phyloP scores from a whole-genome alignment of 2,329 filamentous ascomycete species.

The Beauveria bassiana region DNA sequence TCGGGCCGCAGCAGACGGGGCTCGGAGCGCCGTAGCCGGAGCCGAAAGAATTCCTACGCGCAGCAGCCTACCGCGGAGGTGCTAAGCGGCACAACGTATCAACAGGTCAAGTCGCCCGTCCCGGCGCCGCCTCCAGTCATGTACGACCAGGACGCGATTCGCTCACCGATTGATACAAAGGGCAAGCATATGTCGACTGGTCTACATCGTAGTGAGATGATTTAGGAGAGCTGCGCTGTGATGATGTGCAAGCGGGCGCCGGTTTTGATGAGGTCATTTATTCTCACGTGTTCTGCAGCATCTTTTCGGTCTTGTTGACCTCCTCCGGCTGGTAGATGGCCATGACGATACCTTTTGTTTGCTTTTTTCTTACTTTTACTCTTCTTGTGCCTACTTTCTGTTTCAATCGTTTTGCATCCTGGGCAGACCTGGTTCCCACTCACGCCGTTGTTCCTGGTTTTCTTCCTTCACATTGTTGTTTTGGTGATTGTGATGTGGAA shows the following conservation, averaged over 20 bases:
- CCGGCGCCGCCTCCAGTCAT: constrained; percentile 25
- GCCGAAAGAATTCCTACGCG: constrained; percentile 33
- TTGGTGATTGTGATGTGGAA: neutral
- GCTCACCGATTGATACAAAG: constrained; percentile 24
- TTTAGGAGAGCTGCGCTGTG: constrained; percentile 27
- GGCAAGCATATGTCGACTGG: constrained; percentile 41
- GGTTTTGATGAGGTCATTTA: neutral
- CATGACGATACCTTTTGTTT: neutral
- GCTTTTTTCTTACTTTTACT: neutral
- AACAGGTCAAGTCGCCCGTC: constrained; percentile 1
- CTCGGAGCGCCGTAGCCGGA: constrained; percentile 53
- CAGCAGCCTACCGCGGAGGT: neutral
- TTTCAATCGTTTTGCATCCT: constrained; percentile 8
- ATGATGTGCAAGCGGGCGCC: neutral
- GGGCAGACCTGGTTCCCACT: neutral
- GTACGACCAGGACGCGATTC: constrained; percentile 29
- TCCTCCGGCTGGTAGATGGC: neutral
- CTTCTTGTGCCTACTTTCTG: constrained; percentile 5
- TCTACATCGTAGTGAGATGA: constrained; percentile 47
- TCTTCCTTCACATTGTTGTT: neutral
- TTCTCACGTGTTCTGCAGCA: neutral
- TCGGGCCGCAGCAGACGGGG: constrained; percentile 48
- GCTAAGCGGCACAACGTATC: constrained; percentile 5
- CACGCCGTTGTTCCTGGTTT: neutral
- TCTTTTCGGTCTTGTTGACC: neutral